A percentile compares a stretch with the other conserved stretches of the same genome.
Evolutionary conservation across 495 filamentous ascomycete genomes (phyloP).

Genomic region (Aspergillus avenaceus): DNA sequence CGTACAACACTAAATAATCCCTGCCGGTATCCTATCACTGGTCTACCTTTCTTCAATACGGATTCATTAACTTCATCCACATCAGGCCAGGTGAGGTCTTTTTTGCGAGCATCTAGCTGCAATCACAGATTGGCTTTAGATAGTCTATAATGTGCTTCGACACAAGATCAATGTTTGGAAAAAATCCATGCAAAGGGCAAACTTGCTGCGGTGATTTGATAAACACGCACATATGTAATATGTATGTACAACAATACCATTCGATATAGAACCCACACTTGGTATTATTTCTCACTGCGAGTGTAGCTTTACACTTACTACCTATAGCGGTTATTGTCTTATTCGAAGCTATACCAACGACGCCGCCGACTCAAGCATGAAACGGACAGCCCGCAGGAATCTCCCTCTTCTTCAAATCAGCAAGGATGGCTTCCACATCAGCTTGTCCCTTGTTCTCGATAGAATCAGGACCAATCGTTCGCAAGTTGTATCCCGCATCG

Average conservation of each 20-base stretch:
- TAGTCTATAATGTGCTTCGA: no score
- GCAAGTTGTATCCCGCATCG: constrained; percentile 45
- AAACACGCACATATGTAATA: not conserved
- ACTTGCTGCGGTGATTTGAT: not conserved
- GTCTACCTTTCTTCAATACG: no score
- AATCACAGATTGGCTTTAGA: not conserved
- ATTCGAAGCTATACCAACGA: not conserved
- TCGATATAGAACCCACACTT: not conserved
- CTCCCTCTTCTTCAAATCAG: not conserved
- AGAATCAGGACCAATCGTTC: constrained; percentile 47
- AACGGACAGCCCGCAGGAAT: not conserved
- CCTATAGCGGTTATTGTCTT: no score
- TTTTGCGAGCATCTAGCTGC: not conserved
- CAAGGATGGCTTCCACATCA: not conserved
- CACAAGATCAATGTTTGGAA: not conserved
- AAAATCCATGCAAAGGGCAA: not conserved
- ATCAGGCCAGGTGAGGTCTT: no score
- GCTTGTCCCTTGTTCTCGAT: constrained; percentile 42
- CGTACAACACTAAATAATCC: no score
- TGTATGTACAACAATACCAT: not conserved
- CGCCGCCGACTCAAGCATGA: not conserved
- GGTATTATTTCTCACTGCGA: not conserved
- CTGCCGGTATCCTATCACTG: no score
- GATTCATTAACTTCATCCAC: no score
- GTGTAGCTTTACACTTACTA: no score